Evolutionary conservation across 768 basidiomycete species (phyloP), one percentile per base, ranked within the genome.

Genomic region (Panaeolus cyanescens): DNA sequence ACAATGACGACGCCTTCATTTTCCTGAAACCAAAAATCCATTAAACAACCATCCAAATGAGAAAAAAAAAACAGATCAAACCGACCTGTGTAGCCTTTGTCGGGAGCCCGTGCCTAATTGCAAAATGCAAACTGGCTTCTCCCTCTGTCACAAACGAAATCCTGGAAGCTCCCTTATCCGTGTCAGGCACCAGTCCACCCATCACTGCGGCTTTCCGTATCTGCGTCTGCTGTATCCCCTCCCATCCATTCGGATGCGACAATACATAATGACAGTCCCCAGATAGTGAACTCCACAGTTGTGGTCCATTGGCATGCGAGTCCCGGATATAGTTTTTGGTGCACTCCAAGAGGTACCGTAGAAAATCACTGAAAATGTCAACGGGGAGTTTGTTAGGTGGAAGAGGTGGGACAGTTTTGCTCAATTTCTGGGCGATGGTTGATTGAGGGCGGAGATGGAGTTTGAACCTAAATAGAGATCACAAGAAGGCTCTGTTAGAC

Each of bases 221-320:
- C 64, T 80, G 73, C 6, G 68, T 72, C 63, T 87, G 87, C 60
- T 89, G 86, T 1, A 67, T 67, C 0, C 84, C 83, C 59, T 83
- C 85, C 85, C 86, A 89, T 0, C 85, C 85, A 62, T 88, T 88
- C 2, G 87, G 87, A 63, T 88, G 86, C 0, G 80, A 77, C 9
- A 89, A 74, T 3, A 89, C 76, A 62, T 80, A 84, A 19, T 84
- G 79, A 32, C 83, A 76, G 5, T 67, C 71, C 8, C 32, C 54
- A 5, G 55, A 13, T 19, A 68, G 33, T 19, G 77, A 77, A 7
- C 64, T 66, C 85, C 84, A 86, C 3, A 85, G 58, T 3, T 68
- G 66, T 5, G n/a, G 55, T 0, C 85, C 84, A 60, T 74, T 76
- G 0, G 73, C 60, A 36, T 83, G 79, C 1, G 77, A 74, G 17